Percentiles rank a stretch among this genome's conserved stretches.
phyloP scores from a whole-genome alignment of 1,284 basidiomycete genomes.

The Puccinia polysora region DNA sequence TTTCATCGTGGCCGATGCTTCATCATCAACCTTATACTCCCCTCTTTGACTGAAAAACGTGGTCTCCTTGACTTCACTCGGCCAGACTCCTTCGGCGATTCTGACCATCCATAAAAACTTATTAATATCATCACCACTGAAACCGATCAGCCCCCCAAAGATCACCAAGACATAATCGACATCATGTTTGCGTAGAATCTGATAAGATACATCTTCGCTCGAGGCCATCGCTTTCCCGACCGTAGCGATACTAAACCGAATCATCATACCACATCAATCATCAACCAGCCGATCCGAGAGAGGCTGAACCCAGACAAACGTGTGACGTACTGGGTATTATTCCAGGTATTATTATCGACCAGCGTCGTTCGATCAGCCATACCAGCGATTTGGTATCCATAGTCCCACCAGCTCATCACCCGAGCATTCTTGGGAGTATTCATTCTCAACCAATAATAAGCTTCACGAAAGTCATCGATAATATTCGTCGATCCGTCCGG shows the following conservation, averaged over 20 bases:
- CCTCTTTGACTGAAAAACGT: conserved; percentile 91
- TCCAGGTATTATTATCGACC: conserved; percentile 99
- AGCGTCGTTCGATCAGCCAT: conserved; percentile 97
- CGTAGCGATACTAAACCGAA: conserved; percentile 74
- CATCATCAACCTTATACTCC: conserved; percentile 88
- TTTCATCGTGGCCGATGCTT: conserved; percentile 82
- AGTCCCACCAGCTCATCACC: conserved; percentile 99
- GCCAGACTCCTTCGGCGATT: conserved; percentile 97
- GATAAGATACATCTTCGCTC: conserved; percentile 89
- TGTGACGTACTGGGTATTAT: conserved; percentile 74
- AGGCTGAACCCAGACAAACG: neutral
- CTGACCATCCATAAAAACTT: conserved; percentile 99
- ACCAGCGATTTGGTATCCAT: conserved; percentile 97
- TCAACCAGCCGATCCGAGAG: neutral
- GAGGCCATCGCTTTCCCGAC: conserved; percentile 97
- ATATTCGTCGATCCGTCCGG: conserved; percentile 85
- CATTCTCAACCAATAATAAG: conserved; percentile 98
- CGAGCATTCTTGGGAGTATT: conserved; percentile 89
- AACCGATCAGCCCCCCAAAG: conserved; percentile 92
- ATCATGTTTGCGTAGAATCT: conserved; percentile 93
- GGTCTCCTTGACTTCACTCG: conserved; percentile 90
- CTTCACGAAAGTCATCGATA: conserved; percentile 99
- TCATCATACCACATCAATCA: neutral
- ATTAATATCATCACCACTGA: conserved; percentile 99
- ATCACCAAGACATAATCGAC: conserved; percentile 97